These are phyloP conservation scores for Triticum turgidum DNA, from an alignment of 176 grass and related monocot species.

Conservation along the genomic window DNA sequence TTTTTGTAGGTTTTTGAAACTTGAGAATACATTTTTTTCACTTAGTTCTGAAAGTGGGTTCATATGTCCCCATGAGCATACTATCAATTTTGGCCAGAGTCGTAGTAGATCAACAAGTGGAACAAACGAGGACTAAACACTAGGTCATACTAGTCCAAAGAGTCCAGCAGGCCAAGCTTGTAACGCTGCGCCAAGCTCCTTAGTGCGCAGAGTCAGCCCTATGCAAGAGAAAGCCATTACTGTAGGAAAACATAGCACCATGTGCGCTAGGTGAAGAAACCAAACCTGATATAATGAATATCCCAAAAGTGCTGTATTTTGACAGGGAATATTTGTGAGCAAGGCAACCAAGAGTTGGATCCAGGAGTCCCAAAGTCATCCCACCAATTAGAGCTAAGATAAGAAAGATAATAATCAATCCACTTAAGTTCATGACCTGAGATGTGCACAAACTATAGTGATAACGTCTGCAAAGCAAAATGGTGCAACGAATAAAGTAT, in stretches of 20 bases:
- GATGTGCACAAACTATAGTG: background rate
- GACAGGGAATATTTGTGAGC: conserved; percentile 77
- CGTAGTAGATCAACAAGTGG: conserved; percentile 41
- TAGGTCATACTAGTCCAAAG: conserved; percentile 77
- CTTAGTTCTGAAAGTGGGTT: background rate
- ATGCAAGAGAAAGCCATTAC: conserved; percentile 25
- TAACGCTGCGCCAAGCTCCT: conserved; percentile 73
- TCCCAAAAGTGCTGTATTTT: conserved; percentile 82
- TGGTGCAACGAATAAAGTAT: background rate
- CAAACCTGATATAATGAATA: conserved; percentile 85
- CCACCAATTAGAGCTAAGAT: conserved; percentile 66
- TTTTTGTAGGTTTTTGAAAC: background rate
- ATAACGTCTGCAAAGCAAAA: background rate
- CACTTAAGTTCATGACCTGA: conserved; percentile 1
- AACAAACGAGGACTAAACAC: conserved; percentile 35
- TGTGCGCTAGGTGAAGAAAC: conserved; percentile 12
- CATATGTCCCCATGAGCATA: background rate
- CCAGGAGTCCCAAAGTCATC: conserved; percentile 58
- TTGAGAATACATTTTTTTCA: background rate
- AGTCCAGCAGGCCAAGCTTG: conserved; percentile 91
- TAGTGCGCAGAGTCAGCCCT: conserved; percentile 76
- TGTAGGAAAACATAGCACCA: background rate
- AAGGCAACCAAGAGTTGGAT: conserved; percentile 79
- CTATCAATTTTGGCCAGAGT: background rate
- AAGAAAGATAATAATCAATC: conserved; percentile 30